Conservation (phyloP, 805 yeast species). For the Wickerhamiella vanderwaltii region DNA sequence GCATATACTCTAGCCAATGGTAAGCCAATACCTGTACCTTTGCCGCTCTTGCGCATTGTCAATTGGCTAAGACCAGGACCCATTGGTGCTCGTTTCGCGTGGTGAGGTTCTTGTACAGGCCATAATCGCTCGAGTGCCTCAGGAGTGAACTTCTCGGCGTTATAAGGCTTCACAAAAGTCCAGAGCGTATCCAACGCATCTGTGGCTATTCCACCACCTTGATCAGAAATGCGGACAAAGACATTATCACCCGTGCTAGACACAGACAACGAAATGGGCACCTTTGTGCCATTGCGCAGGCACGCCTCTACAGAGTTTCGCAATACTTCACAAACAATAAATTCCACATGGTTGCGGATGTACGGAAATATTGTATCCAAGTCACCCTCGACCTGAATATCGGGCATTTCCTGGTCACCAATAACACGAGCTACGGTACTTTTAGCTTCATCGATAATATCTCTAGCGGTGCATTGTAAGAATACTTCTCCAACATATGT, state of each 20-base stretch:
- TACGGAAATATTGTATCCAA: slow-evolving; percentile 59
- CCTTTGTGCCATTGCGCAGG: slow-evolving; percentile 29
- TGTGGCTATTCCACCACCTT: slow-evolving; percentile 73
- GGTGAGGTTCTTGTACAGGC: slow-evolving; percentile 16
- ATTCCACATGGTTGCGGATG: slow-evolving; percentile 75
- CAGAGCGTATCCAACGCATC: slow-evolving; percentile 53
- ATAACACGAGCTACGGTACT: slow-evolving; percentile 43
- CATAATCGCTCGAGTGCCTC: slow-evolving; percentile 17
- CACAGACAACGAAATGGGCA: slow-evolving; percentile 65
- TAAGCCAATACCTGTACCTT: slow-evolving; percentile 73
- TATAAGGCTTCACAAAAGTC: slow-evolving; percentile 54
- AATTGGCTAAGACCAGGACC: slow-evolving; percentile 42
- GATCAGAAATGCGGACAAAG: slow-evolving; percentile 70
- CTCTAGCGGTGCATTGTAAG: slow-evolving; percentile 60
- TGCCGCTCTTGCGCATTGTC: slow-evolving; percentile 59
- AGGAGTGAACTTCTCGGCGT: slow-evolving; percentile 13
- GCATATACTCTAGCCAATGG: slow-evolving; percentile 90
- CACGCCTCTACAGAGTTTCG: slow-evolving; percentile 81
- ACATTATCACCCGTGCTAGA: slow-evolving; percentile 54
- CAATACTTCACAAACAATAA: slow-evolving; percentile 74
- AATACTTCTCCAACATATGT: slow-evolving; percentile 61
- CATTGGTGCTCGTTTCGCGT: slow-evolving; percentile 5
- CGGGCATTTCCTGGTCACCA: slow-evolving; percentile 37
- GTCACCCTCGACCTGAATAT: slow-evolving; percentile 64
- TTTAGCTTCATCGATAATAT: slow-evolving; percentile 41